A percentile compares a stretch with the other conserved stretches of the same genome.
phyloP scores from a whole-genome alignment of 2,329 filamentous ascomycete species.

The Malbranchea zuffiana region DNA sequence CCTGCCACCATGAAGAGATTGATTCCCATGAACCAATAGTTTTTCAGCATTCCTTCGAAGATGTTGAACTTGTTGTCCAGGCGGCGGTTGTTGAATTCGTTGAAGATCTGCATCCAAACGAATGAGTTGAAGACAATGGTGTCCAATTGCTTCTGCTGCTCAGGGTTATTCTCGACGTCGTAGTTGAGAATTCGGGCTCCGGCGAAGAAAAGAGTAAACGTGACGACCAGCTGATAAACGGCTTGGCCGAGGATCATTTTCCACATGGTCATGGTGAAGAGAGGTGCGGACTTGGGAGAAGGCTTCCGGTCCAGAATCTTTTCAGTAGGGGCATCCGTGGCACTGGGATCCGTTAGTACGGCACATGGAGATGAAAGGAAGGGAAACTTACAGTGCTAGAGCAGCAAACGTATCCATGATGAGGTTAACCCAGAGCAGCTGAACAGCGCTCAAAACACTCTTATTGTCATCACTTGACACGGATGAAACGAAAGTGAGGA shows the following conservation, averaged over 20 bases:
- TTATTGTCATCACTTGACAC: constrained; percentile 57
- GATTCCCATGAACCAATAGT: constrained; percentile 82
- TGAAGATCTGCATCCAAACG: constrained; percentile 99
- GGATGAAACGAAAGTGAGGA: constrained; percentile 77
- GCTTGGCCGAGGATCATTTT: constrained; percentile 97
- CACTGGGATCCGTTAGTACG: constrained; percentile 26
- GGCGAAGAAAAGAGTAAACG: constrained; percentile 75
- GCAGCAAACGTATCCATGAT: constrained; percentile 97
- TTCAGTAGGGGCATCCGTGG: constrained; percentile 78
- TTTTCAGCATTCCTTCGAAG: constrained; percentile 74
- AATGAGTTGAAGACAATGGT: constrained; percentile 96
- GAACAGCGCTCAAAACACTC: constrained; percentile 76
- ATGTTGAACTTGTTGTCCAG: constrained; percentile 94
- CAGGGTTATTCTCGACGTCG: constrained; percentile 34
- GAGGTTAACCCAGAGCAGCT: constrained; percentile 90
- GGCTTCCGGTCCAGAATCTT: constrained; percentile 72
- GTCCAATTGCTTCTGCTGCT: constrained; percentile 45
- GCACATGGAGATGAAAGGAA: background rate
- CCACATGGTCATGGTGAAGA: constrained; percentile 92
- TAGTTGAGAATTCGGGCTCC: constrained; percentile 51
- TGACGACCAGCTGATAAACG: constrained; percentile 70
- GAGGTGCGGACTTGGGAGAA: constrained; percentile 58
- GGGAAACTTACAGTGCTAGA: constrained; percentile 50
- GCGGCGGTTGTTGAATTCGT: constrained; percentile 92
- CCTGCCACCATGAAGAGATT: constrained; percentile 78